These are phyloP conservation scores for Fusarium setosum DNA, from an alignment of 2,329 filamentous ascomycete genomes.

Conservation along the genomic window DNA sequence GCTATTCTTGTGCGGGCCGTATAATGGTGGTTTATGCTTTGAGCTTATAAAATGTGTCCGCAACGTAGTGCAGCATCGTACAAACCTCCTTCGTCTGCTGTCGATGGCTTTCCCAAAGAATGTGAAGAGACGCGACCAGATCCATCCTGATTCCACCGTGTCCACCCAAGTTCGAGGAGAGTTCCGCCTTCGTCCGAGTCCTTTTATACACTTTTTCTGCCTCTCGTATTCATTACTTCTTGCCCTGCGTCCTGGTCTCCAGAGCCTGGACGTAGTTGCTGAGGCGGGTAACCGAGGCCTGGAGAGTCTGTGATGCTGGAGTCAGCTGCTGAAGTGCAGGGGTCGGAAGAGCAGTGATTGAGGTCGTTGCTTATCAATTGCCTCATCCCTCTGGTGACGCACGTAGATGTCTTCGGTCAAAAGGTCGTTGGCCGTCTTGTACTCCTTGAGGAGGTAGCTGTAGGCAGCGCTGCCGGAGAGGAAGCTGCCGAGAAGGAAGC, in stretches of 20 bases:
- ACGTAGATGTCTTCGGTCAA: conserved; percentile 97
- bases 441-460: conserved; percentile 93
- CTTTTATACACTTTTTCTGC: conserved; percentile 35
- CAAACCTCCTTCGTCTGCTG: conserved; percentile 12
- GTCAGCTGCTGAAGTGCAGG: conserved; percentile 5
- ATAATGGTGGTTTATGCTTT: conserved; percentile 2
- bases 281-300: conserved; percentile 87
- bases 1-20: background rate
- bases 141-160: conserved; percentile 20
- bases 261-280: conserved; percentile 85
- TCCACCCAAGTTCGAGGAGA: conserved; percentile 10
- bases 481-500: conserved; percentile 88
- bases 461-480: conserved; percentile 85
- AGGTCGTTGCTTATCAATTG: conserved; percentile 1
- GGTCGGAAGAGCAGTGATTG: background rate
- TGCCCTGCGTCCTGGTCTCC: conserved; percentile 83
- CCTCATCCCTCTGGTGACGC: conserved; percentile 56
- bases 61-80: conserved; percentile 24
- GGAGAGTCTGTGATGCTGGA: conserved; percentile 72
- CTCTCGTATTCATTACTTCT: conserved; percentile 67
- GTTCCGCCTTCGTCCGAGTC: conserved; percentile 7
- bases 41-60: conserved; percentile 22
- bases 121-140: conserved; percentile 12
- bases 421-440: conserved; percentile 92
- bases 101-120: conserved; percentile 10